phyloP scores from a whole-genome alignment of 768 basidiomycete species.

The Boletales sp. region DNA sequence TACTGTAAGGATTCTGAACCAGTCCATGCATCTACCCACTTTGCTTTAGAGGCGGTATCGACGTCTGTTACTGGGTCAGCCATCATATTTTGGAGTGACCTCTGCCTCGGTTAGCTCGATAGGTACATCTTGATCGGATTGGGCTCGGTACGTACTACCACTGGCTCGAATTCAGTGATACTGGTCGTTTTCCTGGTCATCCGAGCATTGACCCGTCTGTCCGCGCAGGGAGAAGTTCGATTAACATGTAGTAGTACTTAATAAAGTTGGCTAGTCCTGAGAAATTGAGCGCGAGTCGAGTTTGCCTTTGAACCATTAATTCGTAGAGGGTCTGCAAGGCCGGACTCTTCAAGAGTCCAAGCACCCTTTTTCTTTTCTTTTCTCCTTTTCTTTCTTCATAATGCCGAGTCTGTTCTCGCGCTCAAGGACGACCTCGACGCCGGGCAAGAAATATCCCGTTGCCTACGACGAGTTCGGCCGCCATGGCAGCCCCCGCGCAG shows the following conservation, averaged over 20 bases:
- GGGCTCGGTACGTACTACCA: not conserved
- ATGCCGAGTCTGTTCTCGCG: constrained; percentile 79
- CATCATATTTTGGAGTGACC: not conserved
- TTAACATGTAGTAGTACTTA: too few relatives aligned
- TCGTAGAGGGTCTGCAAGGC: too few relatives aligned
- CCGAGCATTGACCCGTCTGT: not conserved
- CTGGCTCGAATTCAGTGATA: not conserved
- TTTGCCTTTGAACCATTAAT: not conserved
- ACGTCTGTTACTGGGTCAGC: constrained; percentile 10
- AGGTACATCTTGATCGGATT: not conserved
- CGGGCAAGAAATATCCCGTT: constrained; percentile 38
- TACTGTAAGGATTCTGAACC: not conserved
- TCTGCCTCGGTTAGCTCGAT: not conserved
- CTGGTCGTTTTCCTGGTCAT: constrained; percentile 2
- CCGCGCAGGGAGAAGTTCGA: not conserved
- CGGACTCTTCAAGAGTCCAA: too few relatives aligned
- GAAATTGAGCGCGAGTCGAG: constrained; percentile 20
- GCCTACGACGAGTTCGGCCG: constrained; percentile 65
- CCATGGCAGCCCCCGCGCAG: constrained; percentile 38
- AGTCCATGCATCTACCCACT: not conserved
- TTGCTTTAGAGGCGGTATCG: not conserved
- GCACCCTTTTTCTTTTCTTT: not conserved
- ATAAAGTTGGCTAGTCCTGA: constrained; percentile 8
- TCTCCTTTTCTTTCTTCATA: constrained; percentile 19
- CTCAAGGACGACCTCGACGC: constrained; percentile 57